Evolutionary conservation across 352 stramenopile genomes (phyloP).

Genomic region (Phytopythium mirpurense): DNA sequence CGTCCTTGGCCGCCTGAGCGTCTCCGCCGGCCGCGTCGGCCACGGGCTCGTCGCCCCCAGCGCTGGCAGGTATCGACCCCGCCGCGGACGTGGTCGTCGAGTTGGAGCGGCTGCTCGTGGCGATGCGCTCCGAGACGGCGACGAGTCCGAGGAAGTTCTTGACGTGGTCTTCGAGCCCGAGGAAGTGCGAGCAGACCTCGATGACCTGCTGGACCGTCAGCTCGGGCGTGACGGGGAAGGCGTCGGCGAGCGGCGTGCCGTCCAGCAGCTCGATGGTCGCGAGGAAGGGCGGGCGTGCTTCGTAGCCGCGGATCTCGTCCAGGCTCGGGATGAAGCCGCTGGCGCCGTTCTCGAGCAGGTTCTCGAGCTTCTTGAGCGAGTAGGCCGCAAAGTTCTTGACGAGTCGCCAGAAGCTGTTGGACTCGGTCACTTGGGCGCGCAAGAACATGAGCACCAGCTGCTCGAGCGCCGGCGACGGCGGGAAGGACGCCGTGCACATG

Average conservation of each 20-base stretch:
- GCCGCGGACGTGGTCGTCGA: slow-evolving; percentile 23
- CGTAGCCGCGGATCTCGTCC: slow-evolving; percentile 91
- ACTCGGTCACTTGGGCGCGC: slow-evolving; percentile 64
- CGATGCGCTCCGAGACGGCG: slow-evolving; percentile 43
- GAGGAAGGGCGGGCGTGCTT: slow-evolving; percentile 90
- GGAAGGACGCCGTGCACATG: slow-evolving; percentile 91
- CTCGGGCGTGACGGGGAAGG: slow-evolving; percentile 91
- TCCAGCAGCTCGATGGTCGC: slow-evolving; percentile 92
- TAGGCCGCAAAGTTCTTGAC: slow-evolving; percentile 90
- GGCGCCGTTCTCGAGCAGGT: slow-evolving; percentile 78
- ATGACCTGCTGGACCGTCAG: slow-evolving; percentile 88
- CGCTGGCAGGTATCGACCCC: slow-evolving; percentile 13
- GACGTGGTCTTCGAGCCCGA: slow-evolving; percentile 86
- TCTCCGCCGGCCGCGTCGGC: slow-evolving; percentile 13
- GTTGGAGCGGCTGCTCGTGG: slow-evolving; percentile 18
- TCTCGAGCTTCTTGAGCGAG: slow-evolving; percentile 89
- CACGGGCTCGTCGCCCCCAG: slow-evolving; percentile 22
- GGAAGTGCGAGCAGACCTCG: slow-evolving; percentile 90
- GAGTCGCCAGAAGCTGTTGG: slow-evolving; percentile 70
- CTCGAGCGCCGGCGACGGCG: slow-evolving; percentile 81
- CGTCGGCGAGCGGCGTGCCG: slow-evolving; percentile 85
- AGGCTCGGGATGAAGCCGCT: slow-evolving; percentile 93
- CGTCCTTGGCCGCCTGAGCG: slow-evolving; percentile 11
- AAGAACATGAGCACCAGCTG: slow-evolving; percentile 91
- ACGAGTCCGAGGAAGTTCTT: slow-evolving; percentile 70